These are phyloP conservation scores for Pichia membranifaciens DNA, from an alignment of 805 yeast species.

Conservation along the genomic window DNA sequence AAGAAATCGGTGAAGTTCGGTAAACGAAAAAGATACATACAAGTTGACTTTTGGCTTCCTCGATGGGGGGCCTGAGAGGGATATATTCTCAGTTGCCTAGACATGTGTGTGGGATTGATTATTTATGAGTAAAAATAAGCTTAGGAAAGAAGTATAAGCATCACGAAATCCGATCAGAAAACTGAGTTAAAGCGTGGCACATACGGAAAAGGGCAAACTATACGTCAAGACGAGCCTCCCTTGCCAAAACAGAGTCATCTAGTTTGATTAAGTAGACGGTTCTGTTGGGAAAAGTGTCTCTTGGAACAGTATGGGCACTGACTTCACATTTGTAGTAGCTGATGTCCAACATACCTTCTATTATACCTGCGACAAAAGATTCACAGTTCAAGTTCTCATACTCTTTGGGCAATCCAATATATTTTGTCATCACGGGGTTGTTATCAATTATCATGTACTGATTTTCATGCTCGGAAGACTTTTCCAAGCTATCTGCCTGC, in stretches of 20 bases:
- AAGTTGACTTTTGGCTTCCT: too few relatives aligned
- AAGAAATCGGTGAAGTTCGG: too few relatives aligned
- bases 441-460: conserved; percentile 77
- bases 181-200: too few relatives aligned
- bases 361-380: conserved; percentile 78
- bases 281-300: conserved; percentile 46
- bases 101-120: too few relatives aligned
- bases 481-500: conserved; percentile 46
- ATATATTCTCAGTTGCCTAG: too few relatives aligned
- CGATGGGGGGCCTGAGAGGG: too few relatives aligned
- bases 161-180: too few relatives aligned
- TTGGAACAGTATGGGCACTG: conserved; percentile 74
- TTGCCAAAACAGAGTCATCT: conserved; percentile 47
- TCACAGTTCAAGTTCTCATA: conserved; percentile 72
- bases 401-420: conserved; percentile 72
- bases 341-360: conserved; percentile 76
- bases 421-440: conserved; percentile 63
- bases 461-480: conserved; percentile 51
- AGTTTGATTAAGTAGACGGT: conserved; percentile 76
- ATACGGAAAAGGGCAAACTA: neutral
- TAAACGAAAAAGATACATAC: too few relatives aligned
- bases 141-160: too few relatives aligned
- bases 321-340: conserved; percentile 69
- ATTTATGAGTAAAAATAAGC: too few relatives aligned
- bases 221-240: conserved; percentile 35